Percentiles rank a stretch among this genome's conserved stretches.
Conservation (phyloP, 768 basidiomycete genomes). For the Lactifluus pinguis region DNA sequence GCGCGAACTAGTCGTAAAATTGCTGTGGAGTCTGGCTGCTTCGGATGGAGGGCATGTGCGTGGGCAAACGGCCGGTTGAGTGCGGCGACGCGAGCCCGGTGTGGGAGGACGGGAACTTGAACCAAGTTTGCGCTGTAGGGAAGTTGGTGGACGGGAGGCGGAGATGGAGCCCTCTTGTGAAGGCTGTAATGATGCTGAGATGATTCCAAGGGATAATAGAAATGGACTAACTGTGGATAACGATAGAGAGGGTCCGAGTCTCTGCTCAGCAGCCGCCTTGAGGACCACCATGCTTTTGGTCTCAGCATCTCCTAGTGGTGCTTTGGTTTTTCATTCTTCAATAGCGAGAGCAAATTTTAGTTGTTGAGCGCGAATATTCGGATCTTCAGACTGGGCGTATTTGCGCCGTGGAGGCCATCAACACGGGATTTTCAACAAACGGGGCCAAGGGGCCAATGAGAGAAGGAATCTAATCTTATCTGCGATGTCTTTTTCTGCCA, state of each 20-base stretch:
- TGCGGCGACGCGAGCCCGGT: conserved; percentile 20
- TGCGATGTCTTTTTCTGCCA: no score
- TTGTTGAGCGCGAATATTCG: conserved; percentile 23
- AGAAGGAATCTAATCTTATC: no score
- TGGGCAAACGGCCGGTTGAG: no score
- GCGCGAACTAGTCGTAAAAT: no score
- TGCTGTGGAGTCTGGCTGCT: no score
- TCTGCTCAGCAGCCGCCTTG: no score
- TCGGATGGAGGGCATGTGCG: no score
- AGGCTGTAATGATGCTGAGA: conserved; percentile 19
- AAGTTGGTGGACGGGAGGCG: conserved; percentile 41
- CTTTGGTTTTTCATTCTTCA: no score
- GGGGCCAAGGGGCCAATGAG: no score
- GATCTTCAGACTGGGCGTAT: background rate
- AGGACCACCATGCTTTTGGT: no score
- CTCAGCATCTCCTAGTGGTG: no score
- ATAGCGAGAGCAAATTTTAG: conserved; percentile 29
- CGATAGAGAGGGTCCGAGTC: no score
- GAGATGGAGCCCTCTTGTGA: conserved; percentile 31
- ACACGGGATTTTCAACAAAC: background rate
- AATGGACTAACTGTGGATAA: conserved; percentile 42
- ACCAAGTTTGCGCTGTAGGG: conserved; percentile 13
- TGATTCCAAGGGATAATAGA: conserved; percentile 24
- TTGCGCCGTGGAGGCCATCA: conserved; percentile 12
- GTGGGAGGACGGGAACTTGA: background rate